A percentile compares a stretch with the other conserved stretches of the same genome.
phyloP scores from a whole-genome alignment of 495 filamentous ascomycete species.

The Achaetomiella virescens region DNA sequence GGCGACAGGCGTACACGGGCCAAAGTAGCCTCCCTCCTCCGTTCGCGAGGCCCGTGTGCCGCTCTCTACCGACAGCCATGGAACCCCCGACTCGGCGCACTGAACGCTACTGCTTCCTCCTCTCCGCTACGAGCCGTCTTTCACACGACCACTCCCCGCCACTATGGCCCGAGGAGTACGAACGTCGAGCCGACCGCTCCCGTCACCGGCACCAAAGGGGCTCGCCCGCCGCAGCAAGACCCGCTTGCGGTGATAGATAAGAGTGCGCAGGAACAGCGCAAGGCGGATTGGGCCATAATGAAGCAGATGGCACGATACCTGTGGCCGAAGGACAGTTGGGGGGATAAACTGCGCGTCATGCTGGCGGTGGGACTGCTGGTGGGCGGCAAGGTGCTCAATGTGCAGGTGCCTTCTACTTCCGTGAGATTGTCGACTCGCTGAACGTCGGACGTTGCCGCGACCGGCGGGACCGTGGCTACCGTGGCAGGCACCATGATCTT shows the following conservation, averaged over 20 bases:
- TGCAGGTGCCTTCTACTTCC: conserved; percentile 98
- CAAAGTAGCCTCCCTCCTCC: conserved; percentile 8
- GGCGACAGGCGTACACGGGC: conserved; percentile 17
- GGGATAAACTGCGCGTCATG: conserved; percentile 76
- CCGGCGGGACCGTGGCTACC: conserved; percentile 80
- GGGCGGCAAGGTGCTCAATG: conserved; percentile 91
- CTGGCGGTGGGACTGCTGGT: conserved; percentile 74
- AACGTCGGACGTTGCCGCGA: conserved; percentile 81
- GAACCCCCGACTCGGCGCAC: not conserved
- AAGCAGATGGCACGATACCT: conserved; percentile 94
- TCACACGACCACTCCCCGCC: conserved; percentile 15
- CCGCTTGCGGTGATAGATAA: conserved; percentile 40
- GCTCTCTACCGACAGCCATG: conserved; percentile 3
- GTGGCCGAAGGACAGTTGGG: conserved; percentile 89
- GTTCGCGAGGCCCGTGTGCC: not conserved
- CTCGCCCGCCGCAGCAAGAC: conserved; percentile 13
- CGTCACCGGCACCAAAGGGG: conserved; percentile 1
- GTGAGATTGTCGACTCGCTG: conserved; percentile 93
- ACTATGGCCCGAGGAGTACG: not conserved
- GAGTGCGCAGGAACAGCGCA: conserved; percentile 77
- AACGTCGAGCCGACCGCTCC: not conserved
- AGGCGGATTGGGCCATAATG: conserved; percentile 97
- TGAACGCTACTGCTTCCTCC: not conserved
- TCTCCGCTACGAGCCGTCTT: conserved; percentile 19
- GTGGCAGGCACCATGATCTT: conserved; percentile 88